Evolutionary conservation across 176 grass and related monocot genomes (phyloP).

Genomic region (Pharus latifolius): DNA sequence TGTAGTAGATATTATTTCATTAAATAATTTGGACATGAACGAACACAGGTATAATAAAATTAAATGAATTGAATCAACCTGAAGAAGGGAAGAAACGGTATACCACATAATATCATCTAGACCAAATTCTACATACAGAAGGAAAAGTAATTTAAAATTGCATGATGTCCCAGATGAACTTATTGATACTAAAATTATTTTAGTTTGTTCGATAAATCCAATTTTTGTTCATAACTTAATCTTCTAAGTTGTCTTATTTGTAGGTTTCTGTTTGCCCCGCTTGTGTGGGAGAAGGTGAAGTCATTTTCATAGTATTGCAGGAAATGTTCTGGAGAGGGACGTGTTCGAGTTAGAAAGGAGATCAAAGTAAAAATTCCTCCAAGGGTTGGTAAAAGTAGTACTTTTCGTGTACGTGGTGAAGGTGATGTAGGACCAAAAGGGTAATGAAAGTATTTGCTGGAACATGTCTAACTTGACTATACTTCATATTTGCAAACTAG

Average conservation of each 20-base stretch:
- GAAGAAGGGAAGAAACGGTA: no score
- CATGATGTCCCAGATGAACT: no score
- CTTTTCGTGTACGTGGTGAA: slow-evolving; percentile 52
- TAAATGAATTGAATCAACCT: no score
- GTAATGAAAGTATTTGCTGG: no score
- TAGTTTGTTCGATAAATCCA: slow-evolving; percentile 5
- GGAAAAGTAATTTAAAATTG: neutral
- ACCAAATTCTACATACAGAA: no score
- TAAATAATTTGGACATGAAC: no score
- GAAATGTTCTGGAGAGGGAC: slow-evolving; percentile 51
- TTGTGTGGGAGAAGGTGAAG: slow-evolving; percentile 49
- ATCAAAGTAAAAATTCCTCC: slow-evolving; percentile 62
- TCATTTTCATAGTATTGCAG: slow-evolving; percentile 46
- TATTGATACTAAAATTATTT: no score
- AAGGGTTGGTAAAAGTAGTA: slow-evolving; percentile 53
- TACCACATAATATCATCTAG: no score
- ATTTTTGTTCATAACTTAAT: no score
- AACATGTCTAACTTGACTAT: neutral
- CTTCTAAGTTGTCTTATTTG: no score
- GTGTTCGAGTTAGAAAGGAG: slow-evolving; percentile 44
- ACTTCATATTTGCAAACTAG: neutral
- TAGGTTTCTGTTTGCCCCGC: slow-evolving; percentile 59
- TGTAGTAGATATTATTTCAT: no score
- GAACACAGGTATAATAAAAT: no score
- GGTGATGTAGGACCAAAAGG: slow-evolving; percentile 58